Base-by-base conservation (phyloP, 2,329 filamentous ascomycete genomes). In the Pseudogymnoascus destructans region DNA sequence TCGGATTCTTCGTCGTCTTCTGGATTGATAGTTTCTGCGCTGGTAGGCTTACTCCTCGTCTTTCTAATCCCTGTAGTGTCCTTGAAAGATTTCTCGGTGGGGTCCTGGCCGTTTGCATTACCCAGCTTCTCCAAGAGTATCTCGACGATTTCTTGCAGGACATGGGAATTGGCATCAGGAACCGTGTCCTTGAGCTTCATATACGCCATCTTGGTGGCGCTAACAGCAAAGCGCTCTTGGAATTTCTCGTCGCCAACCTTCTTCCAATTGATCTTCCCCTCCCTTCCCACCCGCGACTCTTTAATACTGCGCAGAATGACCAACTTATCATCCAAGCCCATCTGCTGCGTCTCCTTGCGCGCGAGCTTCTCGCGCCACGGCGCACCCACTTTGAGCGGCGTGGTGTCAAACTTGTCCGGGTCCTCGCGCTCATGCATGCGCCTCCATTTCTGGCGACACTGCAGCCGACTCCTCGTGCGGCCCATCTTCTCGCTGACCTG, bases 381-480 rank as follows among this genome's bases (percentile, higher is more conserved):
- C 70, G 66, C n/a, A 57, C 61, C 38, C 13, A 57, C 54, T 33
- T 58, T 19, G 59, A 56, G 23, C 59, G n/a, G 59, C 33, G 13
- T 30, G 38, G 46, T 35, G 36, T 64, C 63, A 15, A 65, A 58
- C 9, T 52, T 61, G 19, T 64, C 62, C 55, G 61, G 54, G 42
- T 59, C 60, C 17, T 68, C 65, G 11, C 65, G 61, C n/a, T 68
- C 65, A 57, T 71, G 69, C 15, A 81, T 63, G 25, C 72, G 69
- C 60, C 78, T 79, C 82, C 84, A 89, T 66, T 90, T 89, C 23
- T 75, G 75, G 23, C 77, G 74, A 66, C 85, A 89, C 67, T 88
- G 85, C 21, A 87, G 75, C 2, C 82, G 78, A 61, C 79, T 86
- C 46, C 87, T 76, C 7, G 74, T 81, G 54, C 75, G 73, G 11